These are phyloP conservation scores for Lunasporangiospora selenospora DNA, from an alignment of 192 early-diverging fungal species.

Conservation along the genomic window DNA sequence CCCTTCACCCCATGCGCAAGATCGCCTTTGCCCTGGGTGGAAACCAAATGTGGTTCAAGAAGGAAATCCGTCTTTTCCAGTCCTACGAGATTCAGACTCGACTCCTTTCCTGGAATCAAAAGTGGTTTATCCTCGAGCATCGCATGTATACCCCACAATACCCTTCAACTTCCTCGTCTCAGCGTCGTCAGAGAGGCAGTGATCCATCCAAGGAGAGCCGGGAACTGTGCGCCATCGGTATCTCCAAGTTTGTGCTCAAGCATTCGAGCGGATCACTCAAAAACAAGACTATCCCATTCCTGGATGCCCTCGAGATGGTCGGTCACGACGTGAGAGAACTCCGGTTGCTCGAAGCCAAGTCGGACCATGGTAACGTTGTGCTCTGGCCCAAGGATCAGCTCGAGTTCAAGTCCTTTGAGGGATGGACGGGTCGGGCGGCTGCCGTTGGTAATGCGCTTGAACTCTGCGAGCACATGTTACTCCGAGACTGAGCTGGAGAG, in stretches of 20 bases:
- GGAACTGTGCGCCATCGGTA: conserved; percentile 36
- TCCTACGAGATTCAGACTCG: conserved; percentile 53
- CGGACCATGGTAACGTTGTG: conserved; percentile 30
- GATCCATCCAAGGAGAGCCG: neutral
- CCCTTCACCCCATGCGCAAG: conserved; percentile 33
- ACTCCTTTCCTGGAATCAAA: conserved; percentile 54
- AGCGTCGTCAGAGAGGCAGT: no score
- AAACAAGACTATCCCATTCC: conserved; percentile 47
- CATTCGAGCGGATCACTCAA: conserved; percentile 33
- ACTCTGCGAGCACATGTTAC: conserved; percentile 34
- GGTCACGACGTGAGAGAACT: conserved; percentile 37
- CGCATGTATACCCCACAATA: conserved; percentile 45
- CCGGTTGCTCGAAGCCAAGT: conserved; percentile 22
- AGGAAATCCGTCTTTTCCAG: conserved; percentile 54
- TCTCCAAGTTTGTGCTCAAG: conserved; percentile 48
- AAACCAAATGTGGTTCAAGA: conserved; percentile 53
- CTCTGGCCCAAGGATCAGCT: conserved; percentile 41
- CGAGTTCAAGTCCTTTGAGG: conserved; percentile 44
- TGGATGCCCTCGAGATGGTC: conserved; percentile 46
- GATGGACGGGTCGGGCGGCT: conserved; percentile 30
- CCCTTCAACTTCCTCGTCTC: no score
- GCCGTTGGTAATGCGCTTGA: conserved; percentile 42
- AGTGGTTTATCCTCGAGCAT: conserved; percentile 59
- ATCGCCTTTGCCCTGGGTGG: conserved; percentile 47
- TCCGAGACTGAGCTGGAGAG: neutral